Conservation (phyloP, 148 eudicot species). For the Euryodendron excelsum region DNA sequence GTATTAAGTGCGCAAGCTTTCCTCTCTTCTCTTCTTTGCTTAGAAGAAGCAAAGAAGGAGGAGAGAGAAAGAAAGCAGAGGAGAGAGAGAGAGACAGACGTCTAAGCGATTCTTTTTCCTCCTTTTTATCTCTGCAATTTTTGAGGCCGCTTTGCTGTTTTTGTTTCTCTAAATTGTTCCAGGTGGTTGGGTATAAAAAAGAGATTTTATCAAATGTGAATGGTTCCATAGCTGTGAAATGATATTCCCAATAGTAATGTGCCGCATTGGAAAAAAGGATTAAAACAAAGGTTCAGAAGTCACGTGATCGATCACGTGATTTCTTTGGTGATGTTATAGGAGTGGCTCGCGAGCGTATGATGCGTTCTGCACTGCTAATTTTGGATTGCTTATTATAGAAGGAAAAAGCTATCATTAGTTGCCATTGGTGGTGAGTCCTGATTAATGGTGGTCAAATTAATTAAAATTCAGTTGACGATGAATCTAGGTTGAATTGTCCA, state of each 20-base stretch:
- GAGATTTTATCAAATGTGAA: background rate
- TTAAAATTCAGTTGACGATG: too few relatives aligned
- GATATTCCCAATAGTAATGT: background rate
- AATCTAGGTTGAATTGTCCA: too few relatives aligned
- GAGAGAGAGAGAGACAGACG: slow-evolving; percentile 21
- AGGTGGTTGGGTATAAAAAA: slow-evolving; percentile 7
- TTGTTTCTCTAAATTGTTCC: background rate
- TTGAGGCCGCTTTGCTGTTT: background rate
- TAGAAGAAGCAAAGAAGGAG: slow-evolving; percentile 24
- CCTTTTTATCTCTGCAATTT: slow-evolving; percentile 1
- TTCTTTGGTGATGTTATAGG: background rate
- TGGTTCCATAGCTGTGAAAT: background rate
- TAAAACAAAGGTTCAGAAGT: too few relatives aligned
- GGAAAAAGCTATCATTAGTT: too few relatives aligned
- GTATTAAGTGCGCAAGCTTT: too few relatives aligned
- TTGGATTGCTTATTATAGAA: too few relatives aligned
- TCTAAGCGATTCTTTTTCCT: slow-evolving; percentile 18
- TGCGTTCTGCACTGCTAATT: too few relatives aligned
- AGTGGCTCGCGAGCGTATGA: too few relatives aligned
- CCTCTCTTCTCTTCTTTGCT: slow-evolving; percentile 33
- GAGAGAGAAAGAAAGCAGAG: slow-evolving; percentile 20
- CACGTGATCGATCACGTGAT: background rate
- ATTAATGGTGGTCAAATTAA: too few relatives aligned
- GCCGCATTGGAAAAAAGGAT: background rate
- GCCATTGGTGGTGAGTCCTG: too few relatives aligned